phyloP scores from a whole-genome alignment of 2,329 filamentous ascomycete species.

The Pseudopyricularia cyperi region DNA sequence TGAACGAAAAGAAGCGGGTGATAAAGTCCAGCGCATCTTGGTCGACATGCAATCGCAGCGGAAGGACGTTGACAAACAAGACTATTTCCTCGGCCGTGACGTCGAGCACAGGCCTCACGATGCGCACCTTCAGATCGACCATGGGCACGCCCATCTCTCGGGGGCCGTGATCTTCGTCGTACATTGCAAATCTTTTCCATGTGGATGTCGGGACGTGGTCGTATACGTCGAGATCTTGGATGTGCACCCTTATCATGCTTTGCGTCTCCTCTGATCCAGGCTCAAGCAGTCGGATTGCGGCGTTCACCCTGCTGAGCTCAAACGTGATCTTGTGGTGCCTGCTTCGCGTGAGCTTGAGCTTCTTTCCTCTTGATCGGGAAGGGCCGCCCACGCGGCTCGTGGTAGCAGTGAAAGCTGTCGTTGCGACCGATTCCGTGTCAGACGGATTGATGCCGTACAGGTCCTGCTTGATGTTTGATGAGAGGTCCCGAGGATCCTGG shows the following conservation, averaged over 20 bases:
- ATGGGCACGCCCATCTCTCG: slow-evolving; percentile 79
- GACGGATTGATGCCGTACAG: slow-evolving; percentile 67
- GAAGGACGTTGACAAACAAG: slow-evolving; percentile 64
- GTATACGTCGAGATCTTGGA: slow-evolving; percentile 78
- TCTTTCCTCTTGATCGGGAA: slow-evolving; percentile 32
- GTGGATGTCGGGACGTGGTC: slow-evolving; percentile 92
- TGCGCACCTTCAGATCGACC: slow-evolving; percentile 79
- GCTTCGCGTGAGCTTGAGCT: slow-evolving; percentile 68
- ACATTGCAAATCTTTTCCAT: slow-evolving; percentile 96
- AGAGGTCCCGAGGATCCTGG: slow-evolving; percentile 69
- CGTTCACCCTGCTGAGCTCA: slow-evolving; percentile 72
- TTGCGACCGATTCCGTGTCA: slow-evolving; percentile 65
- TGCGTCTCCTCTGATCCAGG: slow-evolving; percentile 67
- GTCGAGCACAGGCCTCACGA: slow-evolving; percentile 72
- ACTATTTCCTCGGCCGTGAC: slow-evolving; percentile 85
- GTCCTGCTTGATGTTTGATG: slow-evolving; percentile 74
- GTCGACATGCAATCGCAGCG: slow-evolving; percentile 84
- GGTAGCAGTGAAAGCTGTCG: slow-evolving; percentile 53
- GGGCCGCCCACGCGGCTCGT: slow-evolving; percentile 19
- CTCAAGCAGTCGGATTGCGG: slow-evolving; percentile 72
- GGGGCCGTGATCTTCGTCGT: slow-evolving; percentile 76
- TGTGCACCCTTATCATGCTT: slow-evolving; percentile 72
- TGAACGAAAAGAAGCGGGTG: slow-evolving; percentile 95
- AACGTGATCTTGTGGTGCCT: slow-evolving; percentile 92
- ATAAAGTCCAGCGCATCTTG: slow-evolving; percentile 97